Conservation (phyloP, 2,329 filamentous ascomycete genomes). For the Pseudopithomyces maydicus region DNA sequence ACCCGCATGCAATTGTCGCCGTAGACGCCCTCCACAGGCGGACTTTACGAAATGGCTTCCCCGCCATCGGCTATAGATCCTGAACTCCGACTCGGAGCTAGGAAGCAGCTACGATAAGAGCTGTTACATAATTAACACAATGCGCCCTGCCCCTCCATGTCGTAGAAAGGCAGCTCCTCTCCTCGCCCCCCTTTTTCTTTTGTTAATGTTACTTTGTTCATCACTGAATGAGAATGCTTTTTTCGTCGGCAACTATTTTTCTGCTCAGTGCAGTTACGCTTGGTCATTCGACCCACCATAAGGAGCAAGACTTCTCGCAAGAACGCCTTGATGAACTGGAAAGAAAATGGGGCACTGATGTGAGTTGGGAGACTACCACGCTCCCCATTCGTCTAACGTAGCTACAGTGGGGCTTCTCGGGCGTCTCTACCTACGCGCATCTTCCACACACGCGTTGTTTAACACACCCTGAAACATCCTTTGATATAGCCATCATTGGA, state of each 20-base stretch:
- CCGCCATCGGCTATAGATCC: conserved; percentile 19
- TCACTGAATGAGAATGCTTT: conserved; percentile 13
- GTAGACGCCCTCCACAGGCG: conserved; percentile 9
- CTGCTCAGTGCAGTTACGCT: conserved; percentile 23
- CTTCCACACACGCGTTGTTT: conserved; percentile 55
- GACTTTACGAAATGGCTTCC: conserved; percentile 25
- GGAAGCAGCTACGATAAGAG: conserved; percentile 24
- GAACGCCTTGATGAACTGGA: conserved; percentile 39
- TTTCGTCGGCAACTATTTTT: conserved; percentile 11
- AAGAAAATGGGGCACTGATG: conserved; percentile 50
- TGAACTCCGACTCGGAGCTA: conserved; percentile 16
- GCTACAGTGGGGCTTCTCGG: conserved; percentile 69
- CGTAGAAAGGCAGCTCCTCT: background rate
- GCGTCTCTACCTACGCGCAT: conserved; percentile 65
- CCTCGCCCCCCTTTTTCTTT: background rate
- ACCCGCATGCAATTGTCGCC: background rate
- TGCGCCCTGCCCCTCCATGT: conserved; percentile 16
- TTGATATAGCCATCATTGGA: conserved; percentile 56
- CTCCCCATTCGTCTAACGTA: conserved; percentile 9
- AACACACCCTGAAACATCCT: conserved; percentile 49
- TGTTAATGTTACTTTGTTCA: background rate
- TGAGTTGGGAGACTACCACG: conserved; percentile 17
- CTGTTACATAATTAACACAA: conserved; percentile 35
- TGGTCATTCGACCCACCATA: conserved; percentile 36
- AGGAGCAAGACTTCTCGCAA: conserved; percentile 37